Percentiles rank a stretch among this genome's conserved stretches.
These are phyloP conservation scores for Microdochium nivale DNA, from an alignment of 2,329 filamentous ascomycete genomes.

Conservation along the genomic window DNA sequence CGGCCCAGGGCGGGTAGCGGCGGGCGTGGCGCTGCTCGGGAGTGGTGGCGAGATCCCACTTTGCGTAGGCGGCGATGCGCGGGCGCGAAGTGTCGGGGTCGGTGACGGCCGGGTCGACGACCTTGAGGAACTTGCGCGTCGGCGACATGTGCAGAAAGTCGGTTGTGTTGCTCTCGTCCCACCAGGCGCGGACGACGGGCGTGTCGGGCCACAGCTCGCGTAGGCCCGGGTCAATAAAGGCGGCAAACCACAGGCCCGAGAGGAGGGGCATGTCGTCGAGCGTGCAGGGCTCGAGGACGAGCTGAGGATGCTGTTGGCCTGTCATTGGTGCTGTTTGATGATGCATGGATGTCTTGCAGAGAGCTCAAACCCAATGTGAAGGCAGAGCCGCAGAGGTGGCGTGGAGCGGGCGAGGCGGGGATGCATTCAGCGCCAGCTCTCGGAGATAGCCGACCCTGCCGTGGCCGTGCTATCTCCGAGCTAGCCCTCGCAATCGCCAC, in stretches of 20 bases:
- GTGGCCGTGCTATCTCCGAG: too few species aligned
- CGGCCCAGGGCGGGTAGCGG: slow-evolving; percentile 4
- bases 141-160: slow-evolving; percentile 4
- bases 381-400: too few species aligned
- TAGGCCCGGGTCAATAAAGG: slow-evolving; percentile 4
- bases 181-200: slow-evolving; percentile 4
- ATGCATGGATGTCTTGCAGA: too few species aligned
- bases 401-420: too few species aligned
- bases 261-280: background rate
- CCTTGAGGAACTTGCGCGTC: slow-evolving; percentile 4
- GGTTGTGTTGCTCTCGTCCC: slow-evolving; percentile 4
- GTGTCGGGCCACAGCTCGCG: slow-evolving; percentile 5
- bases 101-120: background rate
- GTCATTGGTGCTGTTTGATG: too few species aligned
- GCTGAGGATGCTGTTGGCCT: too few species aligned
- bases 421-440: too few species aligned
- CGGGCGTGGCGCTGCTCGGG: slow-evolving; percentile 1
- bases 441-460: too few species aligned
- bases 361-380: too few species aligned
- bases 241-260: slow-evolving; percentile 6
- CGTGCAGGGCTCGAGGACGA: background rate
- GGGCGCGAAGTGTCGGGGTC: background rate
- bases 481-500: too few species aligned
- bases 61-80: slow-evolving; percentile 5
- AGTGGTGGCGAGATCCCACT: slow-evolving; percentile 5